Evolutionary conservation across 345 rosid genomes (phyloP), one percentile per base, ranked within the genome.

Genomic region (Syzygium aromaticum): DNA sequence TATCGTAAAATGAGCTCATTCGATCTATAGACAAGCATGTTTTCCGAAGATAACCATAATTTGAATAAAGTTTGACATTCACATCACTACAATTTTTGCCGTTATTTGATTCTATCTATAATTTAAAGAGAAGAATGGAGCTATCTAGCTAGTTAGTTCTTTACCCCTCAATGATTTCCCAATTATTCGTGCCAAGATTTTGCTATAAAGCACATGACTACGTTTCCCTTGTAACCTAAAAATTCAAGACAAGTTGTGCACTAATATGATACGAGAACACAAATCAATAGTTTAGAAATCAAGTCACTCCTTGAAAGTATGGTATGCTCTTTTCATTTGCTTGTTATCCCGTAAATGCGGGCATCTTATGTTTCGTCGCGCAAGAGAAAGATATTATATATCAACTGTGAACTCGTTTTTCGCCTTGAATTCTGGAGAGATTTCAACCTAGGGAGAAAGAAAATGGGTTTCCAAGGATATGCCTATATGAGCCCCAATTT

Each of bases 221-320:
- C 27, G 8, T 19, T 19, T 40, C 49, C 19, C 78, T 30, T 30
- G 38, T 17, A 73, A 73, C 27, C 5, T 33, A 67, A 67, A 67
- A 67, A 33, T 19, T 73, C 6, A 33, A 38, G 43, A 67, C 11
- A 16, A 67, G 12, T 67, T 4, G 5, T 17, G 6, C 11, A 16
- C 19, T 67, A 16, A 67, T 67, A 30, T 30, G 6, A 30, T 0
- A 30, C 5, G 23, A 2, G 8, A 73, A 73, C 4, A 38, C 23
- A 73, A 19, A 73, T 73, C 25, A 19, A 19, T 73, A 21, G 12
- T 38, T 6, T 3, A 73, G 14, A 73, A 19, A 73, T 3, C 1
- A 2, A 73, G 8, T 10, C 2, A 21, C 0, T 38, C 1, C 0
- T 33, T 2, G 1, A 19, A 73, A 9, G 6, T 5, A 38, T 10